Conservation (phyloP, 345 rosid species). For the Fremontodendron californicum region DNA sequence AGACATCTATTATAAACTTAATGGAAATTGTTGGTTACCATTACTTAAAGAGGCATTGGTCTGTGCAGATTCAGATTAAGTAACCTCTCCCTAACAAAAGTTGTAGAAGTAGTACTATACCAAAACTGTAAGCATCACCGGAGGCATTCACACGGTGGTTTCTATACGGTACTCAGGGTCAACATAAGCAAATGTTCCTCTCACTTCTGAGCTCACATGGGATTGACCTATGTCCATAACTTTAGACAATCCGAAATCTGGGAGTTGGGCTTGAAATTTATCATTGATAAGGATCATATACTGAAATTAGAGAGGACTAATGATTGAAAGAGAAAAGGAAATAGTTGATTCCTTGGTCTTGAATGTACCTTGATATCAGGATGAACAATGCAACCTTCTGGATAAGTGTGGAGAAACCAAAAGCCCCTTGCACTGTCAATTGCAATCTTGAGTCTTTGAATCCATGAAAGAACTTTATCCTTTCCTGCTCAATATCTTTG, state of each 20-base stretch:
- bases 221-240: constrained; percentile 54
- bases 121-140: constrained; percentile 58
- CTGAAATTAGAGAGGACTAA: neutral
- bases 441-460: constrained; percentile 42
- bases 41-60: constrained; percentile 45
- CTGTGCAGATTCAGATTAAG: constrained; percentile 33
- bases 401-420: constrained; percentile 49
- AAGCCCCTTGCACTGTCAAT: constrained; percentile 44
- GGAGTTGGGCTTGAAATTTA: constrained; percentile 50
- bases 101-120: constrained; percentile 58
- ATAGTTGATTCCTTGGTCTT: neutral
- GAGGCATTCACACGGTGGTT: constrained; percentile 52
- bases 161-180: too few species aligned
- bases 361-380: constrained; percentile 42
- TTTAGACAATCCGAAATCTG: constrained; percentile 53
- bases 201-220: constrained; percentile 57
- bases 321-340: neutral
- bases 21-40: constrained; percentile 25
- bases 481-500: constrained; percentile 32
- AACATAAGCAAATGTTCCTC: constrained; percentile 64
- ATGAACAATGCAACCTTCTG: constrained; percentile 49
- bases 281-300: constrained; percentile 32
- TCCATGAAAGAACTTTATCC: constrained; percentile 44
- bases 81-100: constrained; percentile 54
- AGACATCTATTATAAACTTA: neutral